phyloP scores from a whole-genome alignment of 768 basidiomycete species.

The Trametes sanguinea region DNA sequence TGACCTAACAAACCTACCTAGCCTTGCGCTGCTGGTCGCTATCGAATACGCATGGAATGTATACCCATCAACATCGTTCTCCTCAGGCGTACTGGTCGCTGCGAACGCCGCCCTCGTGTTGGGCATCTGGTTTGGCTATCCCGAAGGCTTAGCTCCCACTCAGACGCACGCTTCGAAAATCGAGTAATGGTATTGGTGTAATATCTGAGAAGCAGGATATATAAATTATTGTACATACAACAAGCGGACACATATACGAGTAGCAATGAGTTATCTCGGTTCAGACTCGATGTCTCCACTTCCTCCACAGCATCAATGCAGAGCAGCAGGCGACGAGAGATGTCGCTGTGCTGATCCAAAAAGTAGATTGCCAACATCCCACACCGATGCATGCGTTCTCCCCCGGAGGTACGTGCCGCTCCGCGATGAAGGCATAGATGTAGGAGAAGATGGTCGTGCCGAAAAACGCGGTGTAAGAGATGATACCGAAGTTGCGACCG shows the following conservation, averaged over 20 bases:
- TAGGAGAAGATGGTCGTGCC: conserved; percentile 80
- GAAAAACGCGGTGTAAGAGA: conserved; percentile 74
- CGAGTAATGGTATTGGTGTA: not conserved
- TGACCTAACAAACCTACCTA: conserved; percentile 32
- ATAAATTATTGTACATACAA: conserved; percentile 1
- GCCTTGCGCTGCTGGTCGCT: conserved; percentile 56
- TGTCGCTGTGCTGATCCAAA: conserved; percentile 49
- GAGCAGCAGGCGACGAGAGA: conserved; percentile 47
- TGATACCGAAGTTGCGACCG: conserved; percentile 75
- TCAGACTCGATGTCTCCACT: conserved; percentile 57
- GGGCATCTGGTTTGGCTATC: conserved; percentile 56
- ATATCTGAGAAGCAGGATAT: not conserved
- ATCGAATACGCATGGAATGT: conserved; percentile 91
- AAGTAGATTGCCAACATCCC: conserved; percentile 68
- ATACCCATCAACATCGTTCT: conserved; percentile 74
- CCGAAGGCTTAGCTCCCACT: conserved; percentile 36
- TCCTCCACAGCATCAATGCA: conserved; percentile 57
- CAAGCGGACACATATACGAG: not conserved
- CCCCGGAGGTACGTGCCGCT: conserved; percentile 44
- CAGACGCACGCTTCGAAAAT: not conserved
- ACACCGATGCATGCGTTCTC: conserved; percentile 55
- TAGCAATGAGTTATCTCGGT: too few species aligned
- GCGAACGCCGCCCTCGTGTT: conserved; percentile 54
- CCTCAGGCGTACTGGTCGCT: conserved; percentile 56
- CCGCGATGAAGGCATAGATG: conserved; percentile 71